These are phyloP conservation scores for Salix dunnii DNA, from an alignment of 345 rosid species.

Conservation along the genomic window DNA sequence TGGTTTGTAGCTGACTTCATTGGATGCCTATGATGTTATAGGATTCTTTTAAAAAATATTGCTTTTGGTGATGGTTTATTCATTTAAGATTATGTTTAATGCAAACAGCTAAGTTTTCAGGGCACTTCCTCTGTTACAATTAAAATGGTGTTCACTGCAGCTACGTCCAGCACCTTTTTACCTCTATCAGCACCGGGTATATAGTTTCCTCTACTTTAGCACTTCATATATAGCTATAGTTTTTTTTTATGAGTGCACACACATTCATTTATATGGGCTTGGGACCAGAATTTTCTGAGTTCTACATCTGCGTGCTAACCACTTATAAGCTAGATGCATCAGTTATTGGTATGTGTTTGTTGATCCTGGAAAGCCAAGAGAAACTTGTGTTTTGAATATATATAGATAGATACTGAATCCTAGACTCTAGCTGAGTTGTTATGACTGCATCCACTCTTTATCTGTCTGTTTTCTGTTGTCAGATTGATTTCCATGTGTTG, in stretches of 20 bases:
- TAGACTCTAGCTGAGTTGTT: no score
- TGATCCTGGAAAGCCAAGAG: no score
- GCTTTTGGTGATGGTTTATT: background rate
- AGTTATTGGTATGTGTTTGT: no score
- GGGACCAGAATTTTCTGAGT: background rate
- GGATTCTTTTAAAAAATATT: no score
- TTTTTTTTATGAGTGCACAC: background rate
- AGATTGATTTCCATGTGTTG: background rate
- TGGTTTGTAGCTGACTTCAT: no score
- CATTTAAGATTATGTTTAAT: background rate
- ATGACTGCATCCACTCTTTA: background rate
- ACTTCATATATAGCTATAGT: background rate
- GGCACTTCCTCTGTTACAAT: background rate
- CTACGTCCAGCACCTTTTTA: background rate
- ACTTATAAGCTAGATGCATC: no score
- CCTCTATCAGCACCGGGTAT: slow-evolving; percentile 23
- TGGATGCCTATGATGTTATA: no score
- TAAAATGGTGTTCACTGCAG: slow-evolving; percentile 10
- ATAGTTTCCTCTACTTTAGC: background rate
- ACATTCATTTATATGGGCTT: background rate
- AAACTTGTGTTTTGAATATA: no score
- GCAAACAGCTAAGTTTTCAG: slow-evolving; percentile 2
- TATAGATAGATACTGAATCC: no score
- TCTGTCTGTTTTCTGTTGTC: background rate
- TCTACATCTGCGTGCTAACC: no score